Conservation (phyloP, 2,329 filamentous ascomycete genomes). For the Magnaporthales sp. region DNA sequence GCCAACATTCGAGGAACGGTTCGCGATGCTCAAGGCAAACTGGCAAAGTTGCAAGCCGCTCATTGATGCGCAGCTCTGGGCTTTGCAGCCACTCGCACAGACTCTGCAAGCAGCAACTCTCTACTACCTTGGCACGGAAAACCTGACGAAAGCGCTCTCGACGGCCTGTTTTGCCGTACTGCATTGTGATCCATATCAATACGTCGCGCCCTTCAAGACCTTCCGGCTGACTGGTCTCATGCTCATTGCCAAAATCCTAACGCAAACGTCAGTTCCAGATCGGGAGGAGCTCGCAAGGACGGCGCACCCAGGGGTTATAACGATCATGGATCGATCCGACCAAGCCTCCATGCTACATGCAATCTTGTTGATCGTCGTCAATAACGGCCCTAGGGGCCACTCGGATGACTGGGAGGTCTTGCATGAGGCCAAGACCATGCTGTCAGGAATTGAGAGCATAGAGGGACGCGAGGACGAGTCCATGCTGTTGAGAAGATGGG, state of each 20-base stretch:
- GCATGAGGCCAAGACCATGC: conserved; percentile 32
- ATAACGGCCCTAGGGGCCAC: conserved; percentile 31
- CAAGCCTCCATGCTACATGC: conserved; percentile 45
- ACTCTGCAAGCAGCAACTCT: conserved; percentile 35
- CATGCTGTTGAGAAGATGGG: conserved; percentile 34
- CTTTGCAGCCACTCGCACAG: conserved; percentile 38
- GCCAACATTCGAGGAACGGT: conserved; percentile 6
- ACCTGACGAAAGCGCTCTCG: conserved; percentile 34
- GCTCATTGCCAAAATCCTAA: conserved; percentile 41
- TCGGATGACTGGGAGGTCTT: conserved; percentile 37
- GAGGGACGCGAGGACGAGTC: conserved; percentile 35
- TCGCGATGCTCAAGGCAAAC: conserved; percentile 20
- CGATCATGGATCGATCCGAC: conserved; percentile 33
- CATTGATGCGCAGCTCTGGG: conserved; percentile 30
- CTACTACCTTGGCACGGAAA: conserved; percentile 32
- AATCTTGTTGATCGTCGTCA: conserved; percentile 37
- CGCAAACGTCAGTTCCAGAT: conserved; percentile 34
- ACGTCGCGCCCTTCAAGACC: conserved; percentile 39
- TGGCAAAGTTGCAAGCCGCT: conserved; percentile 31
- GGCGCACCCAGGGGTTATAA: conserved; percentile 17
- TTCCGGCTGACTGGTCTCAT: conserved; percentile 42
- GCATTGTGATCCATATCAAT: conserved; percentile 39
- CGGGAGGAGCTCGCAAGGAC: conserved; percentile 5
- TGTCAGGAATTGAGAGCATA: conserved; percentile 39
- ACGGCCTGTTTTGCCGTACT: conserved; percentile 38